Conservation (phyloP, 352 stramenopile genomes). For the Phytophthora fragariae region DNA sequence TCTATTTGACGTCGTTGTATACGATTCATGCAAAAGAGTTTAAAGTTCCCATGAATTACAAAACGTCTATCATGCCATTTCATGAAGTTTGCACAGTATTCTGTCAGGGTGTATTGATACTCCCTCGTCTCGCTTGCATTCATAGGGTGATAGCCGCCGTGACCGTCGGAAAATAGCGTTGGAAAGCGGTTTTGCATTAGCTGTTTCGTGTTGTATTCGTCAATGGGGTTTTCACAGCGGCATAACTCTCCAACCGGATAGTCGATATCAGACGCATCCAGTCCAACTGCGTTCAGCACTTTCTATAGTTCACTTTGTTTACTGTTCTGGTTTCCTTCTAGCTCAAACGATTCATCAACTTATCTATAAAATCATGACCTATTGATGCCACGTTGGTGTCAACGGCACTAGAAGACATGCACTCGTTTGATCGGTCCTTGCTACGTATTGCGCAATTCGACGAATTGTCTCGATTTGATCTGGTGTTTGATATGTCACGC, state of each 20-base stretch:
- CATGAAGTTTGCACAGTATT: conserved; percentile 18
- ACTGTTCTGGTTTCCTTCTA: background rate
- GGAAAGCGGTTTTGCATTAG: conserved; percentile 36
- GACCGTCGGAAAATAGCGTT: conserved; percentile 27
- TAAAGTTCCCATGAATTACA: too few relatives aligned
- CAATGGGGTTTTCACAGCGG: background rate
- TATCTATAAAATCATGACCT: background rate
- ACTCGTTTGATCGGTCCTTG: too few relatives aligned
- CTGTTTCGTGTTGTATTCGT: conserved; percentile 28
- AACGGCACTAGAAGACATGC: too few relatives aligned
- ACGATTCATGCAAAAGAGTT: too few relatives aligned
- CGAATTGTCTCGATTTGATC: too few relatives aligned
- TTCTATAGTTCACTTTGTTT: background rate
- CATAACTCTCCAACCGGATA: conserved; percentile 1
- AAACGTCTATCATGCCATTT: too few relatives aligned
- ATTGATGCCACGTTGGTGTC: too few relatives aligned
- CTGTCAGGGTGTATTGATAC: conserved; percentile 21
- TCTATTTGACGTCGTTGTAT: conserved; percentile 14
- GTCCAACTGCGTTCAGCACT: background rate
- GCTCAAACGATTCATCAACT: conserved; percentile 6
- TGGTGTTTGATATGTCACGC: too few relatives aligned
- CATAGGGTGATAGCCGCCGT: conserved; percentile 14
- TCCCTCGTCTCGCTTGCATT: background rate
- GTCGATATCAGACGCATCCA: background rate
- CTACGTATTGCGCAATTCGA: too few relatives aligned